Evolutionary conservation across 2,329 filamentous ascomycete species (phyloP), one percentile per base, ranked within the genome.

Genomic region (Aureobasidium musti): DNA sequence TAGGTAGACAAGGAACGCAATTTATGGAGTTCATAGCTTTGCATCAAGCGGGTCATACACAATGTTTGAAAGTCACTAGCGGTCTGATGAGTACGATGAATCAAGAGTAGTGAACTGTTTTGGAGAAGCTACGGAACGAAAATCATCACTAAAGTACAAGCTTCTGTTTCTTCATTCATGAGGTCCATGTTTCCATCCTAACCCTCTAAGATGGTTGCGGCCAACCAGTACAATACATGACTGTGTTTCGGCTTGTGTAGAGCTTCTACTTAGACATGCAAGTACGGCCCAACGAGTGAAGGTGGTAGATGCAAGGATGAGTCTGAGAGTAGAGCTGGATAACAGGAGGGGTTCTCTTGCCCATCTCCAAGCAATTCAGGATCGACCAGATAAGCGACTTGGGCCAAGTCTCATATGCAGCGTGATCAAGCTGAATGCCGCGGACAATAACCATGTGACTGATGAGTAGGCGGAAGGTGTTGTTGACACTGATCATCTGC

Each of bases 301-400:
- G 30, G 14, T 63, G 60, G 14, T 63, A 52, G 7, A 45, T 35
- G 33, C 60, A 63, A 19, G 45, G 45, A 26, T 64, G 13, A 7
- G 35, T 19, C 47, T 64, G 41, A 14, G 61, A 30, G 30, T 5
- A 23, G 23, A 45, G 10, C 5, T 64, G 33, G 13, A 37, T 54
- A 13, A 23, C 49, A 33, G 28, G 13, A 23, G 17, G 19, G 11
- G 30, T 52, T 5, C 10, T 23, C 11, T 17, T 50, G 23, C 45
- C 59, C 45, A 52, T 63, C 21, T 21, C 23, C 21, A 53, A 26
- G 47, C 47, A 64, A 10, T 1, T 21, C n/a, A 53, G 13, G 21
- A 64, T n/a, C 3, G 30, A 43, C 47, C 35, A 64, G 26, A 64
- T 4, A 17, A 54, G 37, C 17, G 49, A 35, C 26, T 54, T 54